A percentile compares a stretch with the other conserved stretches of the same genome.
Evolutionary conservation across 345 rosid species (phyloP).

Genomic region (Turritis glabra): DNA sequence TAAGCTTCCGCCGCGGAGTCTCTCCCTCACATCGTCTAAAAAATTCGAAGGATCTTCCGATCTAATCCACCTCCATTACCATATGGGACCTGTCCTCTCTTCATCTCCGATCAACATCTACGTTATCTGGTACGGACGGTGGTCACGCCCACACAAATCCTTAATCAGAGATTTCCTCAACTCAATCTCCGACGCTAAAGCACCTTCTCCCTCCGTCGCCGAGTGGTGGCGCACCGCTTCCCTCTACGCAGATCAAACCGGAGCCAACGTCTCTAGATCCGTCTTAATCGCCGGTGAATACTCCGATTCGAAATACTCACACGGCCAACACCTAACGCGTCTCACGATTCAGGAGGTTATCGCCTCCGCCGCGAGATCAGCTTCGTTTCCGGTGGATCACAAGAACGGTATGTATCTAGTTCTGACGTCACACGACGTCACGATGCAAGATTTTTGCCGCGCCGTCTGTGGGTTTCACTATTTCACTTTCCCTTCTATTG

Average conservation of each 20-base stretch:
- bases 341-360: conserved; percentile 82
- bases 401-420: conserved; percentile 81
- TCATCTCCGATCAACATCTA: conserved; percentile 81
- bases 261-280: conserved; percentile 76
- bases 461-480: conserved; percentile 98
- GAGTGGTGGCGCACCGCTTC: conserved; percentile 91
- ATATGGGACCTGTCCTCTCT: conserved; percentile 98
- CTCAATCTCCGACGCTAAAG: conserved; percentile 60
- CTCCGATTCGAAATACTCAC: conserved; percentile 58
- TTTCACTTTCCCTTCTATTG: conserved; percentile 95
- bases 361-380: conserved; percentile 61
- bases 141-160: conserved; percentile 62
- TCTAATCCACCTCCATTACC: conserved; percentile 82
- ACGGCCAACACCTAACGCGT: conserved; percentile 66
- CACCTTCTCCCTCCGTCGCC: conserved; percentile 64
- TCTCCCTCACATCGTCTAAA: conserved; percentile 54
- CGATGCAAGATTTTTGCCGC: conserved; percentile 87
- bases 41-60: conserved; percentile 88
- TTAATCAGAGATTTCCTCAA: conserved; percentile 74
- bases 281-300: conserved; percentile 73
- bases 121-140: conserved; percentile 90
- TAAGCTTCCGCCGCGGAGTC: conserved; percentile 64
- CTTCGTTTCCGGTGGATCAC: conserved; percentile 81
- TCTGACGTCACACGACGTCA: conserved; percentile 72
- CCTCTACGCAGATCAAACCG: conserved; percentile 95